A percentile compares a stretch with the other conserved stretches of the same genome.
phyloP scores from a whole-genome alignment of 1,284 basidiomycete genomes.

The Cutaneotrichosporon mucoides region DNA sequence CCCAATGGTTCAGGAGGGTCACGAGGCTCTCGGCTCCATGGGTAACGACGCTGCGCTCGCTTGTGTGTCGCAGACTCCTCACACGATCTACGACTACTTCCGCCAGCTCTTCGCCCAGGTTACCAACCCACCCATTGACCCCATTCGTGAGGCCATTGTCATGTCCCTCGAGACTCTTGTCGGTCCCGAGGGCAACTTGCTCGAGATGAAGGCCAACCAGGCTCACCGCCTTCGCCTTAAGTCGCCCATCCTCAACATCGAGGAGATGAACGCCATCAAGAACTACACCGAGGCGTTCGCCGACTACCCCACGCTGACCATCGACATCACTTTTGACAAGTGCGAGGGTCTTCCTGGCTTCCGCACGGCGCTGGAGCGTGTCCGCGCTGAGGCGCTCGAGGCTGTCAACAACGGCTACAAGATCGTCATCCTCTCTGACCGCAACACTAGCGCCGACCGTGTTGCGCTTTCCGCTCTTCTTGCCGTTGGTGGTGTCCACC shows the following conservation, averaged over 20 bases:
- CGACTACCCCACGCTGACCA: constrained; percentile 81
- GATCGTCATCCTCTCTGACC: constrained; percentile 84
- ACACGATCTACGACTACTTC: constrained; percentile 92
- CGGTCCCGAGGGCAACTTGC: constrained; percentile 87
- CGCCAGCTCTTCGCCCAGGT: constrained; percentile 95
- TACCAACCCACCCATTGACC: constrained; percentile 95
- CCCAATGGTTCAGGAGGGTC: constrained; percentile 87
- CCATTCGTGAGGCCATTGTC: constrained; percentile 88
- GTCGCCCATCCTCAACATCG: constrained; percentile 80
- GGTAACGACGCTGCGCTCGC: constrained; percentile 92
- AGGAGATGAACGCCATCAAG: constrained; percentile 95
- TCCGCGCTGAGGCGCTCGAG: constrained; percentile 78
- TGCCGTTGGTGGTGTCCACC: constrained; percentile 89
- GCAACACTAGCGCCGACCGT: constrained; percentile 66
- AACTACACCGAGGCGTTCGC: constrained; percentile 72
- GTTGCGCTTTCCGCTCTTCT: constrained; percentile 83
- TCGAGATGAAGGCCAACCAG: constrained; percentile 88
- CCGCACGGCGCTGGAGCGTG: constrained; percentile 75
- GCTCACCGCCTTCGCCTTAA: constrained; percentile 84
- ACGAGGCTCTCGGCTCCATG: constrained; percentile 95
- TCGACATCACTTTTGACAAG: constrained; percentile 92
- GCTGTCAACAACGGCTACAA: constrained; percentile 91
- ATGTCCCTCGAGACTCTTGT: constrained; percentile 88
- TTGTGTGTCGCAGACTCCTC: constrained; percentile 84
- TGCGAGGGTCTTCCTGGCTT: constrained; percentile 84